phyloP scores from a whole-genome alignment of 805 yeast genomes.

The Lachancea cidri region DNA sequence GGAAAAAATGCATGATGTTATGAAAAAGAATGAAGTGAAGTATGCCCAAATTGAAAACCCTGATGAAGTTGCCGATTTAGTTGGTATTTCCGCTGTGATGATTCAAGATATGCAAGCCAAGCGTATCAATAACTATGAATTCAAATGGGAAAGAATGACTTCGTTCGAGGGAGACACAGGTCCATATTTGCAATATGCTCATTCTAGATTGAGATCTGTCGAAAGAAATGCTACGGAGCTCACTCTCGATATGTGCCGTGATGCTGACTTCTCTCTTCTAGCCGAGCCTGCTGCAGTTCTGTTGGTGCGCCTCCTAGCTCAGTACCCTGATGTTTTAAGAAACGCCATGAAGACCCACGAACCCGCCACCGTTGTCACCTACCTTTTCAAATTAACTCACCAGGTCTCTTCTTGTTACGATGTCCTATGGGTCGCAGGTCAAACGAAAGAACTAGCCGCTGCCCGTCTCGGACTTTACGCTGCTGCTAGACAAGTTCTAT shows the following conservation, averaged over 20 bases:
- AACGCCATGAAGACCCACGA: constrained; percentile 80
- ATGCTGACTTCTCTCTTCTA: constrained; percentile 56
- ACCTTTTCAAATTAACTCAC: constrained; percentile 86
- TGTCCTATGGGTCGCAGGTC: constrained; percentile 95
- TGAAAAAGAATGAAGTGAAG: constrained; percentile 86
- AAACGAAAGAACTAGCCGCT: constrained; percentile 73
- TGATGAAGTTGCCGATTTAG: constrained; percentile 87
- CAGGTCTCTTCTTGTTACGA: constrained; percentile 95
- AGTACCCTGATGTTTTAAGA: constrained; percentile 86
- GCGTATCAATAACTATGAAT: constrained; percentile 92
- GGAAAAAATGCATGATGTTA: constrained; percentile 92
- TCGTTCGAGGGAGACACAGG: constrained; percentile 99
- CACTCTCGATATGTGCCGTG: constrained; percentile 36
- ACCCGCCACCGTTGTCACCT: constrained; percentile 92
- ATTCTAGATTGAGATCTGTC: constrained; percentile 91
- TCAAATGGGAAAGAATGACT: constrained; percentile 97
- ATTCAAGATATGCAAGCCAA: constrained; percentile 98
- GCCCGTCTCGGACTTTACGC: constrained; percentile 91
- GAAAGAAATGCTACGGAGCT: constrained; percentile 71
- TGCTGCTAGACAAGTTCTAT: constrained; percentile 82
- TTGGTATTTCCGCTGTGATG: constrained; percentile 97
- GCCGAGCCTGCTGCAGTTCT: constrained; percentile 66
- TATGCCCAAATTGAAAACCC: constrained; percentile 92
- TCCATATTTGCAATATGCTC: constrained; percentile 97
- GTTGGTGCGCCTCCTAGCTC: constrained; percentile 73